These are phyloP conservation scores for Aspergillus piperis DNA, from an alignment of 2,329 filamentous ascomycete genomes.

Conservation along the genomic window DNA sequence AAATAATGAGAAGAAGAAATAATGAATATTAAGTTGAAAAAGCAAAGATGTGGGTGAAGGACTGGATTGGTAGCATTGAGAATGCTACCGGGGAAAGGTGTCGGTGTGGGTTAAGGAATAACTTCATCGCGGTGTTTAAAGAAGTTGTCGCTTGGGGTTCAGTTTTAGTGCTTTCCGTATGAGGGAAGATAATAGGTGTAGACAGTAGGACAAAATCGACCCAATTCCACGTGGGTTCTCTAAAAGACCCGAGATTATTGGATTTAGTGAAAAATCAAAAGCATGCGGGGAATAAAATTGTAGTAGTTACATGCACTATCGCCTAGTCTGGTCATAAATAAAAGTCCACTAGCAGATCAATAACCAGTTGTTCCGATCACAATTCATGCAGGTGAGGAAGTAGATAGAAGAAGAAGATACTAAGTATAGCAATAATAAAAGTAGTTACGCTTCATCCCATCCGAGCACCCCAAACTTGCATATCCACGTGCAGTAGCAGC, in stretches of 20 bases:
- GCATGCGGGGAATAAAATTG: not conserved
- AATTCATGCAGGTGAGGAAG: not conserved
- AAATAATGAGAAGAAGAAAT: no score
- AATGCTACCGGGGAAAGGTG: no score
- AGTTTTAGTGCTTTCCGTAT: not conserved
- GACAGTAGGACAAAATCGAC: not conserved
- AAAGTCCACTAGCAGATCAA: not conserved
- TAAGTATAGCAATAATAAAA: not conserved
- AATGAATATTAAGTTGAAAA: no score
- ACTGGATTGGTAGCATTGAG: no score
- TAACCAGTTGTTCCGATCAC: not conserved
- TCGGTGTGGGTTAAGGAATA: no score
- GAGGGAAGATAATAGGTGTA: not conserved
- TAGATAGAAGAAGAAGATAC: not conserved
- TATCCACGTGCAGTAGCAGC: constrained; percentile 1
- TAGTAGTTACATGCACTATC: not conserved
- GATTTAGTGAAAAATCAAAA: not conserved
- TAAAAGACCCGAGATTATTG: not conserved
- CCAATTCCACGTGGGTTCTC: not conserved
- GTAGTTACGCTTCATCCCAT: constrained; percentile 8
- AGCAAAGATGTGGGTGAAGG: no score
- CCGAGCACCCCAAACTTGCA: not conserved
- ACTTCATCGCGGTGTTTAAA: no score
- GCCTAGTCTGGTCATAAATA: not conserved
- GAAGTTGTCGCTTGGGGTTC: no score